Base-by-base conservation (phyloP, 2,329 filamentous ascomycete genomes). In the Pseudocercospora fuligena region DNA sequence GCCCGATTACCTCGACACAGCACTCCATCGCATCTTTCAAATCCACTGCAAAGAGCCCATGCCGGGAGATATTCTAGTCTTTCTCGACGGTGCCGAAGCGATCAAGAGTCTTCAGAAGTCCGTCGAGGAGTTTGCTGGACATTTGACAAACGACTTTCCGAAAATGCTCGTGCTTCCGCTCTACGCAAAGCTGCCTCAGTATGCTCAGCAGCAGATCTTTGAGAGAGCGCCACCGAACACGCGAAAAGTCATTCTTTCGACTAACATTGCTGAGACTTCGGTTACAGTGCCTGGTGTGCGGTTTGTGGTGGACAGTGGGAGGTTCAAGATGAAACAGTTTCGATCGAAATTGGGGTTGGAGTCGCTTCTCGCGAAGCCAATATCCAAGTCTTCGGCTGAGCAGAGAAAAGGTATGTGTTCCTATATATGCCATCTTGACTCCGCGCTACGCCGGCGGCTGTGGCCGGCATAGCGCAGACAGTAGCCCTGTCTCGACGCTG, bases 261-360 rank as follows among this genome's bases (percentile, higher is more conserved):
- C 95, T 14, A 99, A 99, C 75, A 98, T 99, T 73, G 95, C 95
- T n/a, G 95, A 99, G 78, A 98, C 95, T 0, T 98, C 95, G 0
- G 92, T 99, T 66, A 99, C 95, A 0, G 94, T 99, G 0, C 91
- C 94, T 0, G 95, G 95, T 1, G 93, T 99, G 6, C 88, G 92
- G 4, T 95, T 91, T 73, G 94, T 99, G 9, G 86, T 99, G 21
- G 95, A 99, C 76, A 92, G 92, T 63, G 95, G 95, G 54, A 97
- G 97, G 75, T 92, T 92, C 8, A 99, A 99, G 77, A 87, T 96
- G 70, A 97, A 97, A 80, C 91, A 97, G 71, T 99, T 93, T 77
- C 90, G 94, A 14, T 88, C 91, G 16, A 87, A 90, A 0, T 85
- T 98, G 0, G 94, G 93, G 5, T 89, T 99, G 75, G 94, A 98